phyloP scores from a whole-genome alignment of 208 protist species.

The Crithidia acanthocephali region DNA sequence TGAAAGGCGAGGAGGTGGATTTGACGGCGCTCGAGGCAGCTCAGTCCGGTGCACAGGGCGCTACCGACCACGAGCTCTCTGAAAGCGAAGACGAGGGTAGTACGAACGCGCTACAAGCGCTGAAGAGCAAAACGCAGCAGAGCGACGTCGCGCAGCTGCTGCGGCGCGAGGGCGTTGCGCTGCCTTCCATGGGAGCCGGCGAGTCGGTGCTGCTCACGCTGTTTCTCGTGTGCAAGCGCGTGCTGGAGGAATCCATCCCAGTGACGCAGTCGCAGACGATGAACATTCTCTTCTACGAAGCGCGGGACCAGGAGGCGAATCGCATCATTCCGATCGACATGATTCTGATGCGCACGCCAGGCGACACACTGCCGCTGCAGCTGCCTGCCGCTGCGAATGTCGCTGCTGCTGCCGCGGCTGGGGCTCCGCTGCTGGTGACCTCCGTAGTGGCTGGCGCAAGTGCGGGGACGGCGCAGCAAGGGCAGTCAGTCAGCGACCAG shows the following conservation, averaged over 20 bases:
- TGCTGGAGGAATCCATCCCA: conserved; percentile 51
- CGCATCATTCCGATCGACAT: conserved; percentile 85
- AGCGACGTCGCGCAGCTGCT: conserved; percentile 58
- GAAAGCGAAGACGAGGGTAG: conserved; percentile 73
- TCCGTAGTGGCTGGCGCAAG: background rate
- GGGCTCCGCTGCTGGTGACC: background rate
- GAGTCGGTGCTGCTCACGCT: conserved; percentile 75
- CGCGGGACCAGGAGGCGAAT: conserved; percentile 80
- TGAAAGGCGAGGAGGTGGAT: conserved; percentile 77
- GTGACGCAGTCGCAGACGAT: conserved; percentile 74
- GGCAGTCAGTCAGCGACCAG: background rate
- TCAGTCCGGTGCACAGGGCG: conserved; percentile 20
- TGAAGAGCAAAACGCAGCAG: conserved; percentile 33
- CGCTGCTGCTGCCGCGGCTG: background rate
- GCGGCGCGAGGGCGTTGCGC: conserved; percentile 64
- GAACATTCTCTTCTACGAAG: conserved; percentile 82
- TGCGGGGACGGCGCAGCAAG: background rate
- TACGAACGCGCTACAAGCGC: conserved; percentile 19
- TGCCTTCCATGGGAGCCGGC: conserved; percentile 77
- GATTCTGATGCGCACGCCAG: conserved; percentile 64
- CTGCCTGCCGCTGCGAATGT: background rate
- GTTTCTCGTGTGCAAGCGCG: conserved; percentile 55
- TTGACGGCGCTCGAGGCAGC: conserved; percentile 40
- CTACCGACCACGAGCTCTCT: conserved; percentile 58
- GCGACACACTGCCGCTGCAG: conserved; percentile 32